Percentiles rank a stretch among this genome's conserved stretches.
Conservation (phyloP, 2,329 filamentous ascomycete genomes). For the Scedosporium boydii region DNA sequence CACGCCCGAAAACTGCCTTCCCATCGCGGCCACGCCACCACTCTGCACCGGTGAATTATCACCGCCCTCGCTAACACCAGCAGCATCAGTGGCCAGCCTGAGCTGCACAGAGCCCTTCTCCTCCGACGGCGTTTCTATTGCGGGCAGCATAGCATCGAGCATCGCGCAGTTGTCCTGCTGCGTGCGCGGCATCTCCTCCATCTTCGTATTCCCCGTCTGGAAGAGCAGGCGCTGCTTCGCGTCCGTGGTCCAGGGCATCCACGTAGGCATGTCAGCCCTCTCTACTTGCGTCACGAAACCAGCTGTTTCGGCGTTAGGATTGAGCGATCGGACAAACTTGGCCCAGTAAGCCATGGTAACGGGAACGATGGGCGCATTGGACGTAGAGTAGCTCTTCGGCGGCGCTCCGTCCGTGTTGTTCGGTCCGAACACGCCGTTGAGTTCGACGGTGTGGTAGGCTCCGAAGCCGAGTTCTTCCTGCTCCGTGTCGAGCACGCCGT, state of each 20-base stretch:
- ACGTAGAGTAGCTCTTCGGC: conserved; percentile 45
- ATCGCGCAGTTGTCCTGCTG: conserved; percentile 16
- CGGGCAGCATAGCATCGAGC: conserved; percentile 14
- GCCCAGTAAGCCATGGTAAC: conserved; percentile 64
- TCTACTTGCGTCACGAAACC: conserved; percentile 21
- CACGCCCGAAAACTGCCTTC: not conserved
- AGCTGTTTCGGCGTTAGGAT: conserved; percentile 45
- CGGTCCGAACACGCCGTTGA: conserved; percentile 58
- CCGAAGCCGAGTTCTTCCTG: conserved; percentile 46
- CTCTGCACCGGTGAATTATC: not conserved
- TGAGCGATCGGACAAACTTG: conserved; percentile 56
- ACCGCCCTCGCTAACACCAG: not conserved
- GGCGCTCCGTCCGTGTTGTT: conserved; percentile 36
- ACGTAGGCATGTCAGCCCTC: conserved; percentile 33
- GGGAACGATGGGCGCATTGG: conserved; percentile 48
- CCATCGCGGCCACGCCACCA: not conserved
- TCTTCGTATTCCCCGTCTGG: conserved; percentile 27
- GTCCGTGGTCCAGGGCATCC: conserved; percentile 33
- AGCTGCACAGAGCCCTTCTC: conserved; percentile 11
- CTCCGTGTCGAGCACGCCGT: conserved; percentile 52
- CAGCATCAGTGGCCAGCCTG: conserved; percentile 4
- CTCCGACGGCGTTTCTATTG: conserved; percentile 12
- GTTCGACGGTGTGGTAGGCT: conserved; percentile 58
- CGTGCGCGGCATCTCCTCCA: conserved; percentile 27
- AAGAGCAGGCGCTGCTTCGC: conserved; percentile 28